phyloP scores from a whole-genome alignment of 2,329 filamentous ascomycete genomes.

The Fusarium incarnatum region DNA sequence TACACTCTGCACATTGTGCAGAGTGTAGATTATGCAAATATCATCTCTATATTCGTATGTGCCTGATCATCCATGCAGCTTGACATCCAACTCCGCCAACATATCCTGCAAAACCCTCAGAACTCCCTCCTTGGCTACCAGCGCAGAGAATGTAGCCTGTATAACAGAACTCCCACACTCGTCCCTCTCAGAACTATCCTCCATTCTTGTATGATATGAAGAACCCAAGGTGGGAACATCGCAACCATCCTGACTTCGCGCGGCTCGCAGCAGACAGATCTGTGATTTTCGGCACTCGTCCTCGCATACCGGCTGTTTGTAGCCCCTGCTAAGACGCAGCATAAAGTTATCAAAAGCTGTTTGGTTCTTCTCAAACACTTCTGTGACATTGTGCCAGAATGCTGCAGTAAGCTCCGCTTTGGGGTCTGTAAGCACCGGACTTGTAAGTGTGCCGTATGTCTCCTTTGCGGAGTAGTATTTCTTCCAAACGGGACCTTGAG shows the following conservation, averaged over 20 bases:
- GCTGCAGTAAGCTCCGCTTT: conserved; percentile 63
- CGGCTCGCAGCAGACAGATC: conserved; percentile 66
- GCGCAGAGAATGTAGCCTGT: conserved; percentile 43
- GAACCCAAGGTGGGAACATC: conserved; percentile 52
- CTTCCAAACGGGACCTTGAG: conserved; percentile 61
- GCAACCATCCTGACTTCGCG: conserved; percentile 65
- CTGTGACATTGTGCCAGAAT: conserved; percentile 70
- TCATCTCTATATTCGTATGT: background rate
- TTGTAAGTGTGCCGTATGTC: conserved; percentile 61
- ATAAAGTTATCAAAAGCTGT: conserved; percentile 60
- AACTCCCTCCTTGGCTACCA: conserved; percentile 43
- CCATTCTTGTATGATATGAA: conserved; percentile 49
- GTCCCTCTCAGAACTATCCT: conserved; percentile 36
- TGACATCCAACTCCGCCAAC: conserved; percentile 10
- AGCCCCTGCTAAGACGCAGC: conserved; percentile 61
- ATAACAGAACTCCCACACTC: conserved; percentile 49
- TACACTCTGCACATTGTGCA: background rate
- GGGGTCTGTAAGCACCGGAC: conserved; percentile 53
- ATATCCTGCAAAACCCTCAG: conserved; percentile 43
- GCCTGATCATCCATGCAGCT: conserved; percentile 11
- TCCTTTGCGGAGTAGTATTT: conserved; percentile 68
- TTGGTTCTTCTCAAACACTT: conserved; percentile 57
- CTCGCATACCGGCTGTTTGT: conserved; percentile 55
- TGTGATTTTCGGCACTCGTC: conserved; percentile 58
- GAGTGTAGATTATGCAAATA: background rate